These are phyloP conservation scores for Toxoplasma gondii DNA, from an alignment of 169 alveolate genomes.

Conservation along the genomic window DNA sequence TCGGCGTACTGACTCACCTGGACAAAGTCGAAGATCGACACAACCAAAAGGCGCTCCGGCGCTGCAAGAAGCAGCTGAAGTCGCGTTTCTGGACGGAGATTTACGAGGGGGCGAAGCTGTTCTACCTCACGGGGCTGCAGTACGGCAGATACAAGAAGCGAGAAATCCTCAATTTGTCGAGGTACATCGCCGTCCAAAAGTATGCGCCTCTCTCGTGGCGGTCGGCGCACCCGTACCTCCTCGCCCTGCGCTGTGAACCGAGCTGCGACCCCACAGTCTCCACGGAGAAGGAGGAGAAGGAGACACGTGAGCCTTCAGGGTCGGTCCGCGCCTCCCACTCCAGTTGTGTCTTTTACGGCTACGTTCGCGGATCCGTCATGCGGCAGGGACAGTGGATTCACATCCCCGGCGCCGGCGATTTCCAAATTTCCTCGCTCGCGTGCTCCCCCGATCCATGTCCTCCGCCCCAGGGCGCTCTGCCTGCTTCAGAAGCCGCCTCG, in stretches of 20 bases:
- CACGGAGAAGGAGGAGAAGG: not conserved
- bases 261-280: not conserved
- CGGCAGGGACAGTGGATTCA: constrained; percentile 85
- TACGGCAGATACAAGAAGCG: constrained; percentile 89
- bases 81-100: constrained; percentile 96
- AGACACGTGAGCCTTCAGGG: not conserved
- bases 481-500: not conserved
- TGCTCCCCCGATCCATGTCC: constrained; percentile 88
- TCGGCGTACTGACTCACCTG: constrained; percentile 94
- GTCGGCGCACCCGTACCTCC: constrained; percentile 95
- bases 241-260: constrained; percentile 89
- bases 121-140: constrained; percentile 95
- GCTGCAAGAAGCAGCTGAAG: constrained; percentile 58
- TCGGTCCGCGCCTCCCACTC: constrained; percentile 37
- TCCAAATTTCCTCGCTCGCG: constrained; percentile 78
- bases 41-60: constrained; percentile 19
- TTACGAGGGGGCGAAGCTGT: constrained; percentile 97
- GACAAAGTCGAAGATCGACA: constrained; percentile 86
- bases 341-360: constrained; percentile 91
- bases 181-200: constrained; percentile 94
- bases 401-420: constrained; percentile 94
- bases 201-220: constrained; percentile 94
- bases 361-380: constrained; percentile 92
- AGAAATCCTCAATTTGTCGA: constrained; percentile 93
- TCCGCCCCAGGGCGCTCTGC: constrained; percentile 73